A percentile compares a stretch with the other conserved stretches of the same genome.
These are phyloP conservation scores for Plasmodium chabaudi DNA, from an alignment of 169 alveolate species.

Conservation along the genomic window DNA sequence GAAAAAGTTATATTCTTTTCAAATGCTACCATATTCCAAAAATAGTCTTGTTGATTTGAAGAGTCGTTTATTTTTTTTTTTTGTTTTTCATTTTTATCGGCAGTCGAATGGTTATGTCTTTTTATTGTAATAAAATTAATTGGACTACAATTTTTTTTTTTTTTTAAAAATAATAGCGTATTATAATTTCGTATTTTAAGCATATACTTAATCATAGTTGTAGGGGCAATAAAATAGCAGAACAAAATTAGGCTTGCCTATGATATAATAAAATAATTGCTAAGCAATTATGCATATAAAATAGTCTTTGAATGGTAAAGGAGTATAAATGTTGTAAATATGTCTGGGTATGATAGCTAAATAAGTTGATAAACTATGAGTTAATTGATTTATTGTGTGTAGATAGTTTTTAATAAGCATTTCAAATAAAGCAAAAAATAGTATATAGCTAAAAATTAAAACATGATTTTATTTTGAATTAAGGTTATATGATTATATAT, in stretches of 20 bases:
- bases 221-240: background rate
- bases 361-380: no score
- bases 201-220: conserved; percentile 19
- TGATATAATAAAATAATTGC: no score
- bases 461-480: no score
- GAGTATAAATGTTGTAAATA: no score
- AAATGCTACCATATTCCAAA: conserved; percentile 46
- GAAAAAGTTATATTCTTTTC: conserved; percentile 65
- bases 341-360: no score
- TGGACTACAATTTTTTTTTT: background rate
- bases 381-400: no score
- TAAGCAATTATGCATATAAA: no score
- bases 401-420: no score
- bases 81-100: conserved; percentile 28
- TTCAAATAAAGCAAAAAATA: no score
- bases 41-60: background rate
- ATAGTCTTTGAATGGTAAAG: no score
- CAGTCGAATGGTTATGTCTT: conserved; percentile 5
- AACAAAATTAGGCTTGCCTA: background rate
- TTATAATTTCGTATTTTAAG: conserved; percentile 13
- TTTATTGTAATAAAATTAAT: conserved; percentile 2
- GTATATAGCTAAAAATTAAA: no score
- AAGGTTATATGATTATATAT: no score
- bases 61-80: conserved; percentile 13
- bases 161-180: background rate